These are phyloP conservation scores for Pisolithus thermaeus DNA, from an alignment of 1,284 basidiomycete genomes.

Conservation along the genomic window DNA sequence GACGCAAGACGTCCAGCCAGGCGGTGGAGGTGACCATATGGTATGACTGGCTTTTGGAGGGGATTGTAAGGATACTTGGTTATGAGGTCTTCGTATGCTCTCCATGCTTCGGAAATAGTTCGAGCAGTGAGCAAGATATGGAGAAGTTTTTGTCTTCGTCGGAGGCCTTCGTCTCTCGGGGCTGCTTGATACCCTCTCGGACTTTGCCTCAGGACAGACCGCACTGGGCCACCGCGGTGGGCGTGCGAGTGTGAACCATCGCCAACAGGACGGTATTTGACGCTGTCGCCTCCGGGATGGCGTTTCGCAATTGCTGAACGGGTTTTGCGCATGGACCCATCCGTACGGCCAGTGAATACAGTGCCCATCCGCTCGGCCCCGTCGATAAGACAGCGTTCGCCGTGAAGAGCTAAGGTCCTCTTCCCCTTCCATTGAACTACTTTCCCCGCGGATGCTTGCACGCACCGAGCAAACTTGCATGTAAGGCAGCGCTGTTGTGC, in stretches of 20 bases:
- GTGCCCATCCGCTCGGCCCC: not conserved
- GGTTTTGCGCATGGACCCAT: not conserved
- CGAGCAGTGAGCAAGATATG: slow-evolving; percentile 32
- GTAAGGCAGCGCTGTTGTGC: slow-evolving; percentile 6
- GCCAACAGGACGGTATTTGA: slow-evolving; percentile 6
- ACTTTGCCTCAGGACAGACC: not conserved
- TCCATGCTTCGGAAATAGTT: slow-evolving; percentile 50
- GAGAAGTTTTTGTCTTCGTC: slow-evolving; percentile 14
- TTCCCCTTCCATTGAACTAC: not conserved
- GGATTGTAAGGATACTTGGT: slow-evolving; percentile 20
- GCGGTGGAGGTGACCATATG: slow-evolving; percentile 52
- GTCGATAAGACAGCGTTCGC: not conserved
- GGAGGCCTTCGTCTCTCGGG: slow-evolving; percentile 10
- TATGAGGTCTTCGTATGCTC: slow-evolving; percentile 45
- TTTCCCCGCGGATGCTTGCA: not conserved
- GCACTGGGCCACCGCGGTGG: slow-evolving; percentile 5
- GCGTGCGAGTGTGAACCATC: slow-evolving; percentile 3
- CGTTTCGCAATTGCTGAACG: not conserved
- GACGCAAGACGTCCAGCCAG: slow-evolving; percentile 50
- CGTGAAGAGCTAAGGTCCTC: not conserved
- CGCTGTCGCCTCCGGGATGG: not conserved
- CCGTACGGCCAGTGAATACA: not conserved
- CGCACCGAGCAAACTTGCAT: not conserved
- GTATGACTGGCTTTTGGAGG: slow-evolving; percentile 32
- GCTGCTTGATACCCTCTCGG: slow-evolving; percentile 1